Evolutionary conservation across 768 basidiomycete species (phyloP).

Genomic region (Leucosporidium yakuticum): DNA sequence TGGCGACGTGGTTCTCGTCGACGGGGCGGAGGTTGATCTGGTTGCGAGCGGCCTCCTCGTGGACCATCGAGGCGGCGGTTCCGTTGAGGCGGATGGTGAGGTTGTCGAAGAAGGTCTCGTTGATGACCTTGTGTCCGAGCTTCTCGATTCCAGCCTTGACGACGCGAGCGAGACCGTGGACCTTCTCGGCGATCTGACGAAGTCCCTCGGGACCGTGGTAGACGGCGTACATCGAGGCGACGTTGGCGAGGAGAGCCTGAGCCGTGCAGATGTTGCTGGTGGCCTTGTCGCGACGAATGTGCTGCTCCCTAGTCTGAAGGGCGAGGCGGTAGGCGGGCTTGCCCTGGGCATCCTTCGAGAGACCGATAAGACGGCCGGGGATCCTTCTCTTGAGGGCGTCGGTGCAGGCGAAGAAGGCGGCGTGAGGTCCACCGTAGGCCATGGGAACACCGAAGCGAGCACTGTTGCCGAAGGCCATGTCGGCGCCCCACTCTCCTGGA

Average conservation of each 20-base stretch:
- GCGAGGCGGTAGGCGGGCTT: constrained; percentile 85
- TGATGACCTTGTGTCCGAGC: constrained; percentile 64
- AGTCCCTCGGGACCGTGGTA: constrained; percentile 91
- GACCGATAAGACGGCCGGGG: constrained; percentile 93
- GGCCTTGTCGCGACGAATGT: constrained; percentile 71
- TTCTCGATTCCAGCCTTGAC: constrained; percentile 61
- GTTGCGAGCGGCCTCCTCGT: constrained; percentile 57
- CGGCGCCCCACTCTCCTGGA: constrained; percentile 98
- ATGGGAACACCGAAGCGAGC: constrained; percentile 94
- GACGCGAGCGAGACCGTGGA: constrained; percentile 79
- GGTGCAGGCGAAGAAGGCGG: constrained; percentile 91
- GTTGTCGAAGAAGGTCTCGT: constrained; percentile 79
- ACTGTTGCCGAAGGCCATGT: constrained; percentile 89
- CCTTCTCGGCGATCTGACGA: constrained; percentile 73
- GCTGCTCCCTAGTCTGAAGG: constrained; percentile 69
- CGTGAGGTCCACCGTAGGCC: constrained; percentile 97
- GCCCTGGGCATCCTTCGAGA: constrained; percentile 76
- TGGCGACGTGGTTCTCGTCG: constrained; percentile 67
- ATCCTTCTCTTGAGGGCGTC: constrained; percentile 92
- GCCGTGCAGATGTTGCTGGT: constrained; percentile 98
- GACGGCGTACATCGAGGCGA: constrained; percentile 93
- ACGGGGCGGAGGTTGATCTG: constrained; percentile 80
- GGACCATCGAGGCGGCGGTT: constrained; percentile 58
- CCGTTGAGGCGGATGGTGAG: constrained; percentile 61
- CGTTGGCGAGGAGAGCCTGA: constrained; percentile 95